Evolutionary conservation across 768 basidiomycete species (phyloP).

Genomic region (Russula abietina): DNA sequence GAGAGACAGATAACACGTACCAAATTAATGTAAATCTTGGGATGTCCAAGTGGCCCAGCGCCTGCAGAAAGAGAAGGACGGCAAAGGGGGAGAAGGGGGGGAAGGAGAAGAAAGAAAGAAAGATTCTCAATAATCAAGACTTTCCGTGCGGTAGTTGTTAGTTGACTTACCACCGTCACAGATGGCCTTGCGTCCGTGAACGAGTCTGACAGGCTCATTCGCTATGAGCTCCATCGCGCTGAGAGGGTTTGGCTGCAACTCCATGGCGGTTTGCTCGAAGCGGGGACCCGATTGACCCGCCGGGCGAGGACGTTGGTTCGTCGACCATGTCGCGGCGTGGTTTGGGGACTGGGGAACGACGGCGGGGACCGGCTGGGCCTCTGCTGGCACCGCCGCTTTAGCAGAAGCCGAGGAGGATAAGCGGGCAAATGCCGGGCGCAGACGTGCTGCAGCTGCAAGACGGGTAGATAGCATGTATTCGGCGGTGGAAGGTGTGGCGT

Average conservation of each 20-base stretch:
- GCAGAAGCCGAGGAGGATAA: conserved; percentile 18
- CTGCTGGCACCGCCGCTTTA: conserved; percentile 25
- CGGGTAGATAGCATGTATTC: conserved; percentile 22
- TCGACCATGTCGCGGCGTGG: conserved; percentile 76
- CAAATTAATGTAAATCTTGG: conserved; percentile 93
- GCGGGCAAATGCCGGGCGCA: conserved; percentile 22
- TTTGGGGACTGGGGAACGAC: conserved; percentile 73
- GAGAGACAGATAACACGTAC: conserved; percentile 40
- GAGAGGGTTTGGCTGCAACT: conserved; percentile 80
- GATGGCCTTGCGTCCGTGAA: conserved; percentile 75
- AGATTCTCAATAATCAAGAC: background rate
- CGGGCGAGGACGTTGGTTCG: conserved; percentile 69
- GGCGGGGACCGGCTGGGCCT: conserved; percentile 28
- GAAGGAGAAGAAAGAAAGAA: background rate
- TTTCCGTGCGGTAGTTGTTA: background rate
- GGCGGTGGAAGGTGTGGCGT: too few relatives aligned
- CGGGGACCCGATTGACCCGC: conserved; percentile 57
- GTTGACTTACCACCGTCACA: conserved; percentile 87
- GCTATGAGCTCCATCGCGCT: conserved; percentile 89
- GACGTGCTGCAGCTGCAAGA: conserved; percentile 9
- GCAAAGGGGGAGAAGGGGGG: background rate
- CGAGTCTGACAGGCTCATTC: conserved; percentile 77
- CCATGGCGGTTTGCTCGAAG: conserved; percentile 88
- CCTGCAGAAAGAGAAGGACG: conserved; percentile 42
- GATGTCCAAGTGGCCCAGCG: conserved; percentile 91